These are phyloP conservation scores for Xylogone sp. DNA, from an alignment of 2,329 filamentous ascomycete species.

Conservation along the genomic window DNA sequence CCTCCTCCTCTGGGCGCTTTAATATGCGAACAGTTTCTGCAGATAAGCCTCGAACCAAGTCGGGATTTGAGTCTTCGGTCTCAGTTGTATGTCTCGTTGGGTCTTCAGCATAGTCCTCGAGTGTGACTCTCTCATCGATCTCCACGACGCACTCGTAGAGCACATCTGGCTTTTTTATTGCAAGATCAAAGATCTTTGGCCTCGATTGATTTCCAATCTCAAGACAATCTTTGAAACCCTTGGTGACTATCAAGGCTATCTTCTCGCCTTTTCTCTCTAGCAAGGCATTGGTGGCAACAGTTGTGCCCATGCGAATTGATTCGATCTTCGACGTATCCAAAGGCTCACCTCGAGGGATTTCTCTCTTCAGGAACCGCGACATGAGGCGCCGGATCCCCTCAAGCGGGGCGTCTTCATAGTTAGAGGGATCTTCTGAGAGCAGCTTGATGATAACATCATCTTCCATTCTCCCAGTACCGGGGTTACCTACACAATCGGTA, in stretches of 20 bases:
- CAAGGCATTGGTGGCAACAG: conserved; percentile 88
- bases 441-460: conserved; percentile 84
- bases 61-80: conserved; percentile 48
- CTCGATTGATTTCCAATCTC: conserved; percentile 88
- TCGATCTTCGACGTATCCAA: conserved; percentile 82
- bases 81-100: conserved; percentile 57
- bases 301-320: conserved; percentile 93
- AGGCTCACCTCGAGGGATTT: conserved; percentile 75
- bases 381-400: conserved; percentile 88
- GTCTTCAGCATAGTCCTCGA: conserved; percentile 91
- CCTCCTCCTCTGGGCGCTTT: conserved; percentile 52
- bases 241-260: conserved; percentile 82
- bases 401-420: conserved; percentile 86
- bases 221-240: conserved; percentile 83
- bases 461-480: conserved; percentile 62
- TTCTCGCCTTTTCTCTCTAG: conserved; percentile 87
- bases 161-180: conserved; percentile 82
- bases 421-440: conserved; percentile 82
- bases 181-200: conserved; percentile 86
- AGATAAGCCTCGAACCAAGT: conserved; percentile 67
- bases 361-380: conserved; percentile 67
- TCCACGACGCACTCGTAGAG: conserved; percentile 85
- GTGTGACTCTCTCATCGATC: conserved; percentile 82
- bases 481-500: conserved; percentile 86
- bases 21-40: conserved; percentile 73